Evolutionary conservation across 1,284 basidiomycete genomes (phyloP), one percentile per base, ranked within the genome.

Genomic region (Ustilago curta): DNA sequence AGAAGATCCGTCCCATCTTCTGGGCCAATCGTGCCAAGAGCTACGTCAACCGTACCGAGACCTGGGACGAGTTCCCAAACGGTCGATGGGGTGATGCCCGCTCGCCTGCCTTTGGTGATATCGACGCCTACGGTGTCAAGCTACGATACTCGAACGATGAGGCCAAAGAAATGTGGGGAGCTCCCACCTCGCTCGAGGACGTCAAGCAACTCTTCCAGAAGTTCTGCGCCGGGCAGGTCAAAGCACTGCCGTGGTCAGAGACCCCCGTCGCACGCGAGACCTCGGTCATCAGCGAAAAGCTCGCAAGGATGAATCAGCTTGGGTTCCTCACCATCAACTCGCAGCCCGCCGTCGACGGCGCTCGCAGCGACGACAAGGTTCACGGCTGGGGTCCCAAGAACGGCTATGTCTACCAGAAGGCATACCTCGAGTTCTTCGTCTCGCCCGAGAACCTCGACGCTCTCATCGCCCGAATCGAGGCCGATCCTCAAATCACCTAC

Each of bases 61-160:
- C 59, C 82, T 99, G 96, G 96, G 96, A 99, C 86, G 97, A 99
- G 86, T 99, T 96, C 86, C 96, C 96, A 49, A 99, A 99, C 85
- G 97, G 96, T 76, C 92, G 96, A 73, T 99, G 97, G 83, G 97
- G 96, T 79, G 96, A 99, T 86, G 92, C 95, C 14, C 90, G 96
- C 29, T 93, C 92, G 88, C 96, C 96, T 23, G 97, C 97, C 2
- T 99, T 97, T 80, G 96, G 96, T 82, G 97, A 99, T 86, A 88
- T 98, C 62, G 96, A 99, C 82, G 95, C 95, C 4, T 98, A 96
- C 85, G 88, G 88, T 45, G 86, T 86, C 57, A 88, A 88, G 45
- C 80, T 89, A 59, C 64, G 88, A 84, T 49, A 86, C 86, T 94
- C 83, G 92, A 93, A 84, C 91, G 94, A 85, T 88, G 91, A 66